Evolutionary conservation across 306 rosid species (phyloP).

Genomic region (Cucumis hystrix): DNA sequence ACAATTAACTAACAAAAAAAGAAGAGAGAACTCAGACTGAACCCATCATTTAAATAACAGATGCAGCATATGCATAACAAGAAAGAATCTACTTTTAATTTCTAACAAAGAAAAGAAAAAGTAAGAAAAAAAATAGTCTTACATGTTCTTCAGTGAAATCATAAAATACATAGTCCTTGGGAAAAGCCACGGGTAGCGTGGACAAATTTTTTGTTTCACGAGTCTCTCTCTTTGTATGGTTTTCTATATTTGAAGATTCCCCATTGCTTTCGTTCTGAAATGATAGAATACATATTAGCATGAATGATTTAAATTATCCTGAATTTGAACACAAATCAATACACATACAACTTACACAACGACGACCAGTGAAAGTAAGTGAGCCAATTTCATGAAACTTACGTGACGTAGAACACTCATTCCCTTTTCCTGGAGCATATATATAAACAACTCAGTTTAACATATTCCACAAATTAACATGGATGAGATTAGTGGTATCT

Average conservation of each 20-base stretch:
- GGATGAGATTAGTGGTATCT: conserved; percentile 15
- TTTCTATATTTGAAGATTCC: conserved; percentile 16
- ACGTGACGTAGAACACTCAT: conserved; percentile 10
- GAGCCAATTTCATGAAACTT: conserved; percentile 23
- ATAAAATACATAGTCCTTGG: conserved; percentile 25
- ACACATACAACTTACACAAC: conserved; percentile 99
- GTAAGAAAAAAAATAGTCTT: neutral
- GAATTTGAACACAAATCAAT: conserved; percentile 34
- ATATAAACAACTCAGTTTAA: conserved; percentile 9
- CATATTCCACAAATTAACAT: conserved; percentile 8
- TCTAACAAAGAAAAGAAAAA: neutral
- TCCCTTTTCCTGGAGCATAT: conserved; percentile 35
- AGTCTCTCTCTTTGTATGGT: conserved; percentile 23
- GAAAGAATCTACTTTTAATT: neutral
- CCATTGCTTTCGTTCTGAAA: conserved; percentile 51
- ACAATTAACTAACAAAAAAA: neutral
- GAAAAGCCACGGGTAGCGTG: conserved; percentile 19
- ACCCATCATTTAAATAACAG: neutral
- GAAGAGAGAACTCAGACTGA: neutral
- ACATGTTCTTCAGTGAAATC: conserved; percentile 84
- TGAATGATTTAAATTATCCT: conserved; percentile 30
- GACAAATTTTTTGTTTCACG: conserved; percentile 24
- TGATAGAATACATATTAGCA: conserved; percentile 26
- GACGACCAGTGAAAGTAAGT: conserved; percentile 45
- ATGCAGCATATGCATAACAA: neutral